These are phyloP conservation scores for Lenzites betulinus DNA, from an alignment of 768 basidiomycete genomes.

Conservation along the genomic window DNA sequence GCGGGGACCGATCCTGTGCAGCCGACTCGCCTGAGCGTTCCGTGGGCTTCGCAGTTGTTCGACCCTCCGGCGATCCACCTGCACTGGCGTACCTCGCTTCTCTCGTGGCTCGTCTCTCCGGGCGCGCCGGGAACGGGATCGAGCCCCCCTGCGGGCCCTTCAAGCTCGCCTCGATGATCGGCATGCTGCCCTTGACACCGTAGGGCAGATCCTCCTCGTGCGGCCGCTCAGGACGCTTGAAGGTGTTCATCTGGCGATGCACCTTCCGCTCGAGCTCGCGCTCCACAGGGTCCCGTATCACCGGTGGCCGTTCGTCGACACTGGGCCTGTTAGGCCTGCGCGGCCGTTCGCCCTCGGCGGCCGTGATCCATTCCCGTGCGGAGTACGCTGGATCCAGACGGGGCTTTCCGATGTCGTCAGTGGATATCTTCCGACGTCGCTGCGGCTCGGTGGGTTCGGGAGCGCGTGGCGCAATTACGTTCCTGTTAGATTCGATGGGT, in stretches of 20 bases:
- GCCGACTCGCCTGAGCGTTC: not conserved
- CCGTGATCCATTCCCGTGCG: not conserved
- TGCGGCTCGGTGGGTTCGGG: not conserved
- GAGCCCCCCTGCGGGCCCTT: not conserved
- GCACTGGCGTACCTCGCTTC: not conserved
- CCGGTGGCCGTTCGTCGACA: not conserved
- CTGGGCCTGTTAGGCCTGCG: not conserved
- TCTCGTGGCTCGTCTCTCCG: not conserved
- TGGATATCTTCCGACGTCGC: constrained; percentile 5
- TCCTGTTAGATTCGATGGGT: not conserved
- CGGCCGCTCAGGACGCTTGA: constrained; percentile 12
- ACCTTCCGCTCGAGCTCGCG: not conserved
- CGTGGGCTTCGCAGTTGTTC: not conserved
- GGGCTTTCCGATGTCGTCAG: constrained; percentile 11
- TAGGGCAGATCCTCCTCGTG: constrained; percentile 15
- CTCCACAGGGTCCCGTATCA: not conserved
- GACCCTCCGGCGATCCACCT: not conserved
- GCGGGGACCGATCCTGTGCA: not conserved
- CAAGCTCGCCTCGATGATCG: too few relatives aligned
- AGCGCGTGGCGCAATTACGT: not conserved
- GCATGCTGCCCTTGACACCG: constrained; percentile 11
- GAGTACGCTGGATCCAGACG: not conserved
- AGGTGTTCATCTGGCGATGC: not conserved
- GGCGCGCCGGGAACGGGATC: not conserved
- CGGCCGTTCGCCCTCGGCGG: not conserved